Percentiles rank a stretch among this genome's conserved stretches.
phyloP scores from a whole-genome alignment of 768 basidiomycete genomes.

The Xanthoconium purpureum region DNA sequence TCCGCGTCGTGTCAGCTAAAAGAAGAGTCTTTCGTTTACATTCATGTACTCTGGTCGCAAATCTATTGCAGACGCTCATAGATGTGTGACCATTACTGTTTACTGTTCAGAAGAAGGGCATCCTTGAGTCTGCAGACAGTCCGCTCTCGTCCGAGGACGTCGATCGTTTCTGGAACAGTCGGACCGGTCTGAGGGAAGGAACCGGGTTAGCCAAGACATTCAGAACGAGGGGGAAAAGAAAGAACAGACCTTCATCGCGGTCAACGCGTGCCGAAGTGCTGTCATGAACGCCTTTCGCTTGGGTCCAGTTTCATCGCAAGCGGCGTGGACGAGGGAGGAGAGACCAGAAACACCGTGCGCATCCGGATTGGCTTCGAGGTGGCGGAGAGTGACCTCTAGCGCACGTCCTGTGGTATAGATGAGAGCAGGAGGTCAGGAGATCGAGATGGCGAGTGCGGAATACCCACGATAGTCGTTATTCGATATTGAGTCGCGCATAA shows the following conservation, averaged over 20 bases:
- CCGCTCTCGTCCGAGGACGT: slow-evolving; percentile 35
- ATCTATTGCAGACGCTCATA: background rate
- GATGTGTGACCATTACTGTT: background rate
- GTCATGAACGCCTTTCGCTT: slow-evolving; percentile 63
- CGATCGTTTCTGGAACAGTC: slow-evolving; percentile 39
- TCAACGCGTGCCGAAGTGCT: slow-evolving; percentile 71
- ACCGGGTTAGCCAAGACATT: background rate
- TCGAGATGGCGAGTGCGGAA: background rate
- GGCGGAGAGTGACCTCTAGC: slow-evolving; percentile 3
- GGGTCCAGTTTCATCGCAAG: slow-evolving; percentile 38
- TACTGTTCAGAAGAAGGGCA: slow-evolving; percentile 5
- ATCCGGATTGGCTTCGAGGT: slow-evolving; percentile 3
- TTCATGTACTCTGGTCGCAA: background rate
- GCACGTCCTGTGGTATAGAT: background rate
- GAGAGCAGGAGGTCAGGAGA: background rate
- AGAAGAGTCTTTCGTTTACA: background rate
- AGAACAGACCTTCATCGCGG: slow-evolving; percentile 67
- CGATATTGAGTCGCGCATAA: slow-evolving; percentile 46
- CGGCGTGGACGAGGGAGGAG: slow-evolving; percentile 40
- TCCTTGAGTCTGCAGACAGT: slow-evolving; percentile 16
- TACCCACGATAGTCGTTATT: slow-evolving; percentile 45
- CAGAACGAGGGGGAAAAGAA: background rate
- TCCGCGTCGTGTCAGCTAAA: too few relatives aligned
- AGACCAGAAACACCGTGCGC: slow-evolving; percentile 23
- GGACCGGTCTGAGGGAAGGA: slow-evolving; percentile 38